These are phyloP conservation scores for Phtheirospermum japonicum DNA, from an alignment of 257 asterid genomes.

Conservation along the genomic window DNA sequence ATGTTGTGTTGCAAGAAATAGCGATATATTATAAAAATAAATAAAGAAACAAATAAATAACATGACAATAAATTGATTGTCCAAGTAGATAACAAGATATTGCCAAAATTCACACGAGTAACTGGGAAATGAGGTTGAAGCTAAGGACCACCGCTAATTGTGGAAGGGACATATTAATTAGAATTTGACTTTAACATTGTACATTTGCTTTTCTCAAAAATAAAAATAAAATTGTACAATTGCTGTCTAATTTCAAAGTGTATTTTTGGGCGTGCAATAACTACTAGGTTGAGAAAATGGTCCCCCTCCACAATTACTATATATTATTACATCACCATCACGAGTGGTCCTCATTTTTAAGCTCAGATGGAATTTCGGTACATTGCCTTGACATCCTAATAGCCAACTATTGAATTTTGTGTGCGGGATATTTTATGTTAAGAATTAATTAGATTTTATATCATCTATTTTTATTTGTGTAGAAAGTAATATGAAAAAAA, in stretches of 20 bases:
- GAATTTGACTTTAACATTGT: constrained; percentile 3
- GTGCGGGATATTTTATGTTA: too few species aligned
- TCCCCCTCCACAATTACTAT: constrained; percentile 20
- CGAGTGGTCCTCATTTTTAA: constrained; percentile 17
- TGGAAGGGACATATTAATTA: constrained; percentile 23
- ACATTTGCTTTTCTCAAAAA: not conserved
- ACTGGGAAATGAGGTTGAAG: not conserved
- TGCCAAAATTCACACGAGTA: constrained; percentile 14
- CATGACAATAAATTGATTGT: constrained; percentile 16
- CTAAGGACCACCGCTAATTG: not conserved
- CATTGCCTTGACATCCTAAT: constrained; percentile 2
- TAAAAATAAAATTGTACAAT: not conserved
- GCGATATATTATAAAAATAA: not conserved
- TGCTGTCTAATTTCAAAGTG: not conserved
- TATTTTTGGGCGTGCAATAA: constrained; percentile 10
- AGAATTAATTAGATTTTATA: too few species aligned
- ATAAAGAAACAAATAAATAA: not conserved
- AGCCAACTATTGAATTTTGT: too few species aligned
- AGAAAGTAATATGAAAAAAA: too few species aligned
- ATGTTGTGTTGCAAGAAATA: not conserved
- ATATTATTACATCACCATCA: constrained; percentile 22
- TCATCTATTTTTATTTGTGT: too few species aligned
- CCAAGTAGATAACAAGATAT: constrained; percentile 8
- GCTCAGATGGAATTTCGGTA: constrained; percentile 13
- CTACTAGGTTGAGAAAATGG: constrained; percentile 12